Conservation (phyloP, 2,329 filamentous ascomycete genomes). For the Aspergillus viridinutans region DNA sequence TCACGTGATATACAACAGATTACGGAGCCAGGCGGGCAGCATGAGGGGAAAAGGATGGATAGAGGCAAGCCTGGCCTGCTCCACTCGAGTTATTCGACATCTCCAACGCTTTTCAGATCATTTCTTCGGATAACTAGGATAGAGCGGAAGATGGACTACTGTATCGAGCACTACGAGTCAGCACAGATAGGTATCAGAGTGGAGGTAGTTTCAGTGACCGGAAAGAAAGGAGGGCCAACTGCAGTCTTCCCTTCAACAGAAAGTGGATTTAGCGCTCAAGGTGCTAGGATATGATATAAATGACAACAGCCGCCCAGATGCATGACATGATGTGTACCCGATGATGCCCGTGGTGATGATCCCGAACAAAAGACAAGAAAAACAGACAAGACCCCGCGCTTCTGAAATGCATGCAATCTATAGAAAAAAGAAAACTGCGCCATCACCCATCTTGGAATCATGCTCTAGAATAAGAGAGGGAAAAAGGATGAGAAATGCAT, state of each 20-base stretch:
- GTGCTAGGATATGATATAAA: constrained; percentile 6
- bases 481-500: constrained; percentile 10
- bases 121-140: not conserved
- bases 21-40: not conserved
- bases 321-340: constrained; percentile 29
- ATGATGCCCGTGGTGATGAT: constrained; percentile 24
- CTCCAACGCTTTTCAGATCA: not conserved
- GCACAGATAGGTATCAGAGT: not conserved
- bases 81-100: no score
- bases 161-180: not conserved
- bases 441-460: constrained; percentile 23
- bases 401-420: constrained; percentile 36
- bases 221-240: not conserved
- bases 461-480: constrained; percentile 17
- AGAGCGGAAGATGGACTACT: not conserved
- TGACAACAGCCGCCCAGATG: constrained; percentile 33
- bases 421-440: constrained; percentile 24
- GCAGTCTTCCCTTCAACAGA: not conserved
- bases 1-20: not conserved
- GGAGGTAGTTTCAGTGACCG: not conserved
- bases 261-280: not conserved
- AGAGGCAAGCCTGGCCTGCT: no score
- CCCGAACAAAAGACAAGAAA: constrained; percentile 11
- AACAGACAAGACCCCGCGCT: constrained; percentile 21
- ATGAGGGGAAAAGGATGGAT: not conserved